Percentiles rank a stretch among this genome's conserved stretches.
Evolutionary conservation across 2,329 filamentous ascomycete species (phyloP).

Genomic region (Colletotrichum lupini): DNA sequence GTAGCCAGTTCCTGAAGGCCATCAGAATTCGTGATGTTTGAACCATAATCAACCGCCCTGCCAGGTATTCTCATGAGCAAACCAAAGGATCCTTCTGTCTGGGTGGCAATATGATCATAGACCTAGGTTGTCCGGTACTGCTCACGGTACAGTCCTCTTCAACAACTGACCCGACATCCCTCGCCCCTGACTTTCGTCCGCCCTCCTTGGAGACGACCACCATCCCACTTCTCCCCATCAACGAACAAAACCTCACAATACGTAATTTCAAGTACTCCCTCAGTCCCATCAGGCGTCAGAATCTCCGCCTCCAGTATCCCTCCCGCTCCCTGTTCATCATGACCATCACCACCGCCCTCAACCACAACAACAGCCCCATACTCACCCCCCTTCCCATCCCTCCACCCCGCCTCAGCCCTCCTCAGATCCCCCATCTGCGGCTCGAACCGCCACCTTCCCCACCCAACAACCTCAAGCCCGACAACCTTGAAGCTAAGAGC

Average conservation of each 20-base stretch:
- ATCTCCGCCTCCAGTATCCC: constrained; percentile 20
- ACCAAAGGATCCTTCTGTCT: too few species aligned
- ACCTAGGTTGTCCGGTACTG: too few species aligned
- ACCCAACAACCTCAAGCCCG: constrained; percentile 41
- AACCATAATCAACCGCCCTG: too few species aligned
- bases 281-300: constrained; percentile 5
- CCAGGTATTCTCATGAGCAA: too few species aligned
- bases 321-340: too few species aligned
- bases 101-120: too few species aligned
- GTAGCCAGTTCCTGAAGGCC: too few species aligned
- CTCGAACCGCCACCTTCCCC: constrained; percentile 42
- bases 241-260: constrained; percentile 8
- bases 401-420: constrained; percentile 37
- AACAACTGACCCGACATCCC: constrained; percentile 1
- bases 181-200: constrained; percentile 3
- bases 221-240: background rate
- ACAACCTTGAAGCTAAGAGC: constrained; percentile 42
- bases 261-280: background rate
- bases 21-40: too few species aligned
- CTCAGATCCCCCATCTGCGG: constrained; percentile 39
- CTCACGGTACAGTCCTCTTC: background rate
- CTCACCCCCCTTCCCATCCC: background rate
- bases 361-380: constrained; percentile 7
- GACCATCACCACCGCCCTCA: background rate
- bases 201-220: background rate